Conservation (phyloP, 1,284 basidiomycete genomes). For the Cutaneotrichosporon arboriforme region DNA sequence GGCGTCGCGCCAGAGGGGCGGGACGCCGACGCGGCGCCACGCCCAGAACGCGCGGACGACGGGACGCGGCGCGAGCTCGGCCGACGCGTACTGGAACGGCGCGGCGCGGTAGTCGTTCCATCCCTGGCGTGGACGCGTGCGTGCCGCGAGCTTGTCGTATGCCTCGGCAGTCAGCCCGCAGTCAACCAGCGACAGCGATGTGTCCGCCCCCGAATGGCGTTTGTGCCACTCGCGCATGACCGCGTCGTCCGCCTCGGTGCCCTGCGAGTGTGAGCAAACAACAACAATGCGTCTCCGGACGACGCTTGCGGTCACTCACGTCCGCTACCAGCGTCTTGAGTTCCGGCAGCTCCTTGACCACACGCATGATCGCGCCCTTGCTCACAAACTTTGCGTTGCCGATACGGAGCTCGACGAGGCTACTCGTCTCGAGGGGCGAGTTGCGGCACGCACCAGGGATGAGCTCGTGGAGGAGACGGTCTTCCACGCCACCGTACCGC, state of each 20-base stretch:
- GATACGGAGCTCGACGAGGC: slow-evolving; percentile 66
- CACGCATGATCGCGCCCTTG: slow-evolving; percentile 58
- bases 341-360: slow-evolving; percentile 61
- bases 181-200: slow-evolving; percentile 61
- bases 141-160: slow-evolving; percentile 52
- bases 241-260: slow-evolving; percentile 62
- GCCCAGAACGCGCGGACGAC: slow-evolving; percentile 79
- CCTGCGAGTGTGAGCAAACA: slow-evolving; percentile 32
- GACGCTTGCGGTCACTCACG: slow-evolving; percentile 30
- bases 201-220: slow-evolving; percentile 36
- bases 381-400: slow-evolving; percentile 63
- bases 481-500: slow-evolving; percentile 57
- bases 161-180: slow-evolving; percentile 64
- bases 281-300: background rate
- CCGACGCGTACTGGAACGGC: slow-evolving; percentile 33
- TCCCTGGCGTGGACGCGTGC: slow-evolving; percentile 63
- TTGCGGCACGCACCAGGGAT: slow-evolving; percentile 13
- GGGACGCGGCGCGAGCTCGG: slow-evolving; percentile 38
- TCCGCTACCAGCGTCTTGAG: slow-evolving; percentile 68
- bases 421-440: background rate
- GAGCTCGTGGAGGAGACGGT: slow-evolving; percentile 56
- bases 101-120: slow-evolving; percentile 63
- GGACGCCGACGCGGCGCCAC: slow-evolving; percentile 70
- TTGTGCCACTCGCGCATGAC: slow-evolving; percentile 64
- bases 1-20: slow-evolving; percentile 25